phyloP scores from a whole-genome alignment of 768 basidiomycete genomes.

The Mycena amicta region DNA sequence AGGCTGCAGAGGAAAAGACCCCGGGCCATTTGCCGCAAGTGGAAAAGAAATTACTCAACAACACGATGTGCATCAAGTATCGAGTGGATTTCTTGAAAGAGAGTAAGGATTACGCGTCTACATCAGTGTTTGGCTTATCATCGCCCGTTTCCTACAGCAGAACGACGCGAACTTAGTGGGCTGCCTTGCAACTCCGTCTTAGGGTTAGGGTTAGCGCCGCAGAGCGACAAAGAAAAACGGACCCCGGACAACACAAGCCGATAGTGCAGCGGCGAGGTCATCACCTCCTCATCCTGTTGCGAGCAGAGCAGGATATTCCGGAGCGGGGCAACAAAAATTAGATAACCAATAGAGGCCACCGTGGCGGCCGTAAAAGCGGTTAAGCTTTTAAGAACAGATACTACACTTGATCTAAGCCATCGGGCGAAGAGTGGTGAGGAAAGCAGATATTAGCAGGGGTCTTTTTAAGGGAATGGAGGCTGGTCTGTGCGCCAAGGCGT shows the following conservation, averaged over 20 bases:
- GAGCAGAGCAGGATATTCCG: slow-evolving; percentile 57
- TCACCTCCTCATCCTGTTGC: slow-evolving; percentile 50
- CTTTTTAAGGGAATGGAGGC: background rate
- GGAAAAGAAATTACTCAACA: too few relatives aligned
- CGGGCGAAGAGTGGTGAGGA: slow-evolving; percentile 89
- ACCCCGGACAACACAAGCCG: slow-evolving; percentile 70
- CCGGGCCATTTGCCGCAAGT: too few relatives aligned
- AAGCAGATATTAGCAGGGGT: background rate
- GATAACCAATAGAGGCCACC: slow-evolving; percentile 58
- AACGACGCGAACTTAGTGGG: too few relatives aligned
- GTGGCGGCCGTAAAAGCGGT: slow-evolving; percentile 62
- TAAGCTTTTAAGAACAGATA: slow-evolving; percentile 86
- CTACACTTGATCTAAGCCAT: slow-evolving; percentile 98
- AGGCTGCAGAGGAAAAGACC: too few relatives aligned
- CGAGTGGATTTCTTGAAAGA: too few relatives aligned
- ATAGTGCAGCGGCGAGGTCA: slow-evolving; percentile 60
- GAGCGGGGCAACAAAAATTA: slow-evolving; percentile 54
- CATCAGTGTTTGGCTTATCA: too few relatives aligned
- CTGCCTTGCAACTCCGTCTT: too few relatives aligned
- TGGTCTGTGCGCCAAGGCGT: background rate
- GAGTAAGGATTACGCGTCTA: too few relatives aligned
- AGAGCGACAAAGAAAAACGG: slow-evolving; percentile 29
- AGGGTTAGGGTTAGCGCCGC: slow-evolving; percentile 3
- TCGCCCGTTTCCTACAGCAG: too few relatives aligned
- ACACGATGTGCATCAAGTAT: too few relatives aligned